A percentile compares a stretch with the other conserved stretches of the same genome.
These are phyloP conservation scores for Gynostemma pentaphyllum DNA, from an alignment of 306 rosid species.

Conservation along the genomic window DNA sequence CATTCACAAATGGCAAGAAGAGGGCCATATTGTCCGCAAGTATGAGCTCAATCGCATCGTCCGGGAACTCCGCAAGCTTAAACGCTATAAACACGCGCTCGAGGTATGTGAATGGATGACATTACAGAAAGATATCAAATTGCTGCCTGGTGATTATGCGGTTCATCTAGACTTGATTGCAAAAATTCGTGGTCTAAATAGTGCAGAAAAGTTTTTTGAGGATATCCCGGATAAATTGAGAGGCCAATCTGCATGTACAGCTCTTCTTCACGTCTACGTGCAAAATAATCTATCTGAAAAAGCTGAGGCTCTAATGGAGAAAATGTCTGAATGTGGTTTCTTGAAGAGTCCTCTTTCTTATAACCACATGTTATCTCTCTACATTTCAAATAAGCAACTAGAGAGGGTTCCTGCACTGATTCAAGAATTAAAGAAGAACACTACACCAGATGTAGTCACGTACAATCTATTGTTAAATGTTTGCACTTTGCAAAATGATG, in stretches of 20 bases:
- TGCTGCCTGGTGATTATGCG: constrained; percentile 71
- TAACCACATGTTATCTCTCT: constrained; percentile 70
- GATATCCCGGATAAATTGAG: constrained; percentile 58
- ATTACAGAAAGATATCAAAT: constrained; percentile 50
- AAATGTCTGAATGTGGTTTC: constrained; percentile 66
- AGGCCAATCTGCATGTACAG: constrained; percentile 32
- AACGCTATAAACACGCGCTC: constrained; percentile 81
- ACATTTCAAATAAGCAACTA: constrained; percentile 48
- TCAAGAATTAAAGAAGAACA: constrained; percentile 44
- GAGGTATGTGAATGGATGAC: constrained; percentile 99
- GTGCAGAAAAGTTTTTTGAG: constrained; percentile 90
- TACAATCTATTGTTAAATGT: constrained; percentile 54
- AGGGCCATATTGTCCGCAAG: constrained; percentile 53
- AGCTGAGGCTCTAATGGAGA: constrained; percentile 74
- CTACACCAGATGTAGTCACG: constrained; percentile 55
- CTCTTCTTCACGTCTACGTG: constrained; percentile 77
- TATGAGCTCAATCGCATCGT: constrained; percentile 81
- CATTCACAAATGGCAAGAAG: constrained; percentile 77
- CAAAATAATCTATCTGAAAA: constrained; percentile 43
- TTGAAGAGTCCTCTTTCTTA: constrained; percentile 56
- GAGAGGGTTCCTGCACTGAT: constrained; percentile 51
- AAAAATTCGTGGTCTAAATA: constrained; percentile 65
- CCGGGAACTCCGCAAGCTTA: constrained; percentile 78
- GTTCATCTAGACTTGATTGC: constrained; percentile 87
- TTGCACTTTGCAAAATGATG: constrained; percentile 52